Evolutionary conservation across 1,139 yeast species (phyloP), one percentile per base, ranked within the genome.

Genomic region (Geotrichum fermentans): DNA sequence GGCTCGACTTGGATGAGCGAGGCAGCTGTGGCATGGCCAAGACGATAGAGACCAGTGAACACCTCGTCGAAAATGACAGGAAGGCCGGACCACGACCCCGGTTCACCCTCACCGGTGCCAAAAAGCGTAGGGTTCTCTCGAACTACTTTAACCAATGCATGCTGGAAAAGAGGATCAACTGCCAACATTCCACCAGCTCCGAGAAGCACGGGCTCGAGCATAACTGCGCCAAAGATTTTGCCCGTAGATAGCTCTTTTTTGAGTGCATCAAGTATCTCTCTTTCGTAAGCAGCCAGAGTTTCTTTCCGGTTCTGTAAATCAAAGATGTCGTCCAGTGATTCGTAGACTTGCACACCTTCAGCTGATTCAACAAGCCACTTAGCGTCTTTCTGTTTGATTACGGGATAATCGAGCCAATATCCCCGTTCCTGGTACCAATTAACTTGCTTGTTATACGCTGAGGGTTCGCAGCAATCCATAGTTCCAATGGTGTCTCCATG

Each of bases 111-210:
- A 7, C 20, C 38, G 16, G 26, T 13, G 11, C 53, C 55, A 44
- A 54, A 55, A 14, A 57, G 30, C 20, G 38, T 39, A 4, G 56
- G 52, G 13, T 44, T 51, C 22, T 56, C 57, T 28, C 64, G 51
- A 11, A 58, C 62, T 17, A 55, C 58, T 10, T 56, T 57, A 16
- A 61, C 61, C 37, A 61, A 52, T 8, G 58, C 56, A 20, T 53
- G 53, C 48, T 61, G 65, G 46, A 60, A 61, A 21, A 59, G 49
- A 1, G 65, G 65, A 38, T 61, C 65, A 5, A 56, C 58, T 8
- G 58, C 56, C n/a, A 56, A 47, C 65, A 61, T 61, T 18, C 65
- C 65, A 7, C 65, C 65, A 1, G 65, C 65, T 20, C 65, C 65
- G 4, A 61, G 50, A 16, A 61, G 41, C 2, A 61, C 54, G 2